Base-by-base conservation (phyloP, 2,329 filamentous ascomycete species). In the Phialophora tarda region DNA sequence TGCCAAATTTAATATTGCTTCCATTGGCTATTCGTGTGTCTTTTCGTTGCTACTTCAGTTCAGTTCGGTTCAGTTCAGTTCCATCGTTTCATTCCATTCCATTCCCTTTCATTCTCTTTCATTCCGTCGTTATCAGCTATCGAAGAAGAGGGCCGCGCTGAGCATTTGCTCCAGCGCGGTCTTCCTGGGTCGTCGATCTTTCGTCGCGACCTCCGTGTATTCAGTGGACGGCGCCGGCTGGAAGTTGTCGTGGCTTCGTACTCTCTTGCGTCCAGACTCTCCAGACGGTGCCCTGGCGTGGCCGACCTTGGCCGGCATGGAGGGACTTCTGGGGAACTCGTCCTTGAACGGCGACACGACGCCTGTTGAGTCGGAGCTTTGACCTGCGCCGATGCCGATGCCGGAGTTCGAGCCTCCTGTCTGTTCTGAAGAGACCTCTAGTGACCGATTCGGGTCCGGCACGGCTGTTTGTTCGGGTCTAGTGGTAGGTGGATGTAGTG, bases 91-190 rank as follows among this genome's bases (percentile, higher is more conserved):
- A 11, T 30, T 53, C 30, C 6, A 28, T n/a, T n/a, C n/a, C n/a
- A n/a, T n/a, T n/a, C n/a, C n/a, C n/a, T n/a, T n/a, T n/a, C n/a
- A n/a, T 11, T 41, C 21, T 21, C 10, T 11, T 4, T 23, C 34
- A 41, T 58, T 5, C 10, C 24, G 28, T 32, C 21, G 4, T 23
- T 17, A 24, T 67, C 64, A 70, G 41, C 66, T 61, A 54, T 70
- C 68, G 28, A 70, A 70, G 57, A 70, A 70, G 53, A 70, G 48
- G 4, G 61, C 65, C n/a, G 63, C 57, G 10, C 59, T 68, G 50
- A 70, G 61, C 53, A 70, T 54, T 26, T 67, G 44, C 50, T 70
- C 65, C 44, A 70, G 54, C 14, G 56, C 59, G n/a, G 63, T 64
- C 53, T 68, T 70, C 4, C 32, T 28, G 12, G 59, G 59, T 10